Evolutionary conservation across 495 filamentous ascomycete species (phyloP).

Genomic region (Penicillium simplicissimum): DNA sequence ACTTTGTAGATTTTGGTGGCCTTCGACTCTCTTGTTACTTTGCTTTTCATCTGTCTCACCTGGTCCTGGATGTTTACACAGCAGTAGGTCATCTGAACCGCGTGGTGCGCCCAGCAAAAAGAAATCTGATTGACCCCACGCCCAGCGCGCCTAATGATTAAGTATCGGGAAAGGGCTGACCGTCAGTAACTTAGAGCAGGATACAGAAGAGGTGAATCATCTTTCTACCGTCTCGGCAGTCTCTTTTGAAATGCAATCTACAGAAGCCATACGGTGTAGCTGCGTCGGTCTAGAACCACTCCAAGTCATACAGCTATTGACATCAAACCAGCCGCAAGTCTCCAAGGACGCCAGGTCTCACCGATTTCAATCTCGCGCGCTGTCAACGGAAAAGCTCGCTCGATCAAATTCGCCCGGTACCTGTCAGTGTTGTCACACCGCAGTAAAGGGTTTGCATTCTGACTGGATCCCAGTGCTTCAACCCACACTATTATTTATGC

Average conservation of each 20-base stretch:
- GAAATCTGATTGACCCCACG: background rate
- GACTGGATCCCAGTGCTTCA: slow-evolving; percentile 21
- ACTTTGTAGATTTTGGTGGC: background rate
- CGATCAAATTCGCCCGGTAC: slow-evolving; percentile 25
- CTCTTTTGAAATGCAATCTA: slow-evolving; percentile 13
- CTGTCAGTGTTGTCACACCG: slow-evolving; percentile 29
- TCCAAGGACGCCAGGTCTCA: slow-evolving; percentile 16
- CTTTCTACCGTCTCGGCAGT: background rate
- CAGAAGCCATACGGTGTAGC: slow-evolving; percentile 4
- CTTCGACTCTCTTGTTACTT: background rate
- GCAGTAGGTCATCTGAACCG: slow-evolving; percentile 29
- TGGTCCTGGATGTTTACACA: slow-evolving; percentile 15
- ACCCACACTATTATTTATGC: slow-evolving; percentile 11
- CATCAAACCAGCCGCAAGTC: background rate
- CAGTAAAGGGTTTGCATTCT: slow-evolving; percentile 23
- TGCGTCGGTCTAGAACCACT: slow-evolving; percentile 7
- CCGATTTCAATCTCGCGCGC: slow-evolving; percentile 21
- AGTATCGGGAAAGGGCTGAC: slow-evolving; percentile 4
- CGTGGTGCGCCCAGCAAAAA: slow-evolving; percentile 10
- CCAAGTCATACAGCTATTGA: background rate
- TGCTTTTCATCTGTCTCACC: slow-evolving; percentile 21
- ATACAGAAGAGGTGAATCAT: slow-evolving; percentile 1
- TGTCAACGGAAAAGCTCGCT: slow-evolving; percentile 15
- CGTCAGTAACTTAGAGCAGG: background rate
- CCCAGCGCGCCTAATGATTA: slow-evolving; percentile 24